These are phyloP conservation scores for Anastatica hierochuntica DNA, from an alignment of 345 rosid genomes.

Conservation along the genomic window DNA sequence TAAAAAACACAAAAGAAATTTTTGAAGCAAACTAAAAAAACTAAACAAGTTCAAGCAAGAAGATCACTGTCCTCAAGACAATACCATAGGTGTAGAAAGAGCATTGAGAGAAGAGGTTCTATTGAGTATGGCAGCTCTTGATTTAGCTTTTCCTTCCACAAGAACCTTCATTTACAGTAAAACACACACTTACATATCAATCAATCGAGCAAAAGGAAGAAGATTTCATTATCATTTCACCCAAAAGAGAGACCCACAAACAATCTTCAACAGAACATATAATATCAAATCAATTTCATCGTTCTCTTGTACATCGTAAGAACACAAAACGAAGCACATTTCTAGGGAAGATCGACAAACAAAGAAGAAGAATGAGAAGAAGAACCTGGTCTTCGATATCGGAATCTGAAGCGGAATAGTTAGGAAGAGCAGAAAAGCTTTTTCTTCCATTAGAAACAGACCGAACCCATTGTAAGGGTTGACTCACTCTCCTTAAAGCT, in stretches of 20 bases:
- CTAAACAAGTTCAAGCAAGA: not conserved
- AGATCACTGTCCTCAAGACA: not conserved
- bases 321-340: not conserved
- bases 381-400: conserved; percentile 57
- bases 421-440: conserved; percentile 59
- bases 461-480: conserved; percentile 32
- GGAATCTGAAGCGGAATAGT: conserved; percentile 30
- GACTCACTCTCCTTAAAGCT: conserved; percentile 29
- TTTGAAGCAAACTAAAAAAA: not conserved
- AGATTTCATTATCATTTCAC: not conserved
- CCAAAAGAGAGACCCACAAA: too few relatives aligned
- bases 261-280: not conserved
- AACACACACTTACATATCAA: not conserved
- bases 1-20: too few relatives aligned
- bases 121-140: conserved; percentile 80
- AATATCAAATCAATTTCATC: too few relatives aligned
- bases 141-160: conserved; percentile 85
- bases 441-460: conserved; percentile 28
- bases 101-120: conserved; percentile 72
- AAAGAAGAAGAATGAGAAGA: not conserved
- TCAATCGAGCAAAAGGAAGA: not conserved
- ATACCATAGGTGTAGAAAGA: conserved; percentile 60
- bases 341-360: not conserved
- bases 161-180: conserved; percentile 39
- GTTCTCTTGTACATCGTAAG: too few relatives aligned